A percentile compares a stretch with the other conserved stretches of the same genome.
phyloP scores from a whole-genome alignment of 164 flowering plant species.

The Saururus chinensis region DNA sequence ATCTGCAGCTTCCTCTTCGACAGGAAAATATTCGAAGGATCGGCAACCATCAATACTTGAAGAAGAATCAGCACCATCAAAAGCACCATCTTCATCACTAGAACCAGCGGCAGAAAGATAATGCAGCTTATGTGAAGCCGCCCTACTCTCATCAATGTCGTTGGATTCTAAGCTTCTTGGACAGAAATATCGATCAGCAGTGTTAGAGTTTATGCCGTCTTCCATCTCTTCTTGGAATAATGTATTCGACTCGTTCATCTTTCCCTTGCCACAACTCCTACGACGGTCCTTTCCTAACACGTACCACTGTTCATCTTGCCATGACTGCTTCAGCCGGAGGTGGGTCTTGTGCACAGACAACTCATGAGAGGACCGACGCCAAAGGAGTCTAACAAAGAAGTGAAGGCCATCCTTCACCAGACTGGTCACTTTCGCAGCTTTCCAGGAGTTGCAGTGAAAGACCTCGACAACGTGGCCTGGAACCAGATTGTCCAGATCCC shows the following conservation, averaged over 20 bases:
- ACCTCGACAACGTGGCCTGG: conserved; percentile 71
- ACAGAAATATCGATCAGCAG: conserved; percentile 20
- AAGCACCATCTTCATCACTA: conserved; percentile 25
- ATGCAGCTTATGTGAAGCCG: conserved; percentile 17
- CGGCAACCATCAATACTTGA: conserved; percentile 16
- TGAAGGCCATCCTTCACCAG: conserved; percentile 20
- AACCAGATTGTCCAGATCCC: conserved; percentile 30
- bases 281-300: conserved; percentile 28
- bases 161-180: conserved; percentile 24
- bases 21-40: conserved; percentile 21
- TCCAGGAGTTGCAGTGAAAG: conserved; percentile 55
- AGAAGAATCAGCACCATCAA: conserved; percentile 54
- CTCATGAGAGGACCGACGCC: conserved; percentile 26
- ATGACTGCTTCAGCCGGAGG: conserved; percentile 34
- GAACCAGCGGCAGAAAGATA: conserved; percentile 14
- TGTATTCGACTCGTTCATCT: conserved; percentile 11
- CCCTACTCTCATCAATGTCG: conserved; percentile 38
- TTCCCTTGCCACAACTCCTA: too few species aligned
- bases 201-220: conserved; percentile 28
- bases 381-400: conserved; percentile 34
- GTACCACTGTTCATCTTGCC: conserved; percentile 45
- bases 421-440: conserved; percentile 42
- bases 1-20: conserved; percentile 32
- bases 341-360: conserved; percentile 20
- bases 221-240: conserved; percentile 25